Evolutionary conservation across 495 filamentous ascomycete genomes (phyloP).

Genomic region (Collariella sp.): DNA sequence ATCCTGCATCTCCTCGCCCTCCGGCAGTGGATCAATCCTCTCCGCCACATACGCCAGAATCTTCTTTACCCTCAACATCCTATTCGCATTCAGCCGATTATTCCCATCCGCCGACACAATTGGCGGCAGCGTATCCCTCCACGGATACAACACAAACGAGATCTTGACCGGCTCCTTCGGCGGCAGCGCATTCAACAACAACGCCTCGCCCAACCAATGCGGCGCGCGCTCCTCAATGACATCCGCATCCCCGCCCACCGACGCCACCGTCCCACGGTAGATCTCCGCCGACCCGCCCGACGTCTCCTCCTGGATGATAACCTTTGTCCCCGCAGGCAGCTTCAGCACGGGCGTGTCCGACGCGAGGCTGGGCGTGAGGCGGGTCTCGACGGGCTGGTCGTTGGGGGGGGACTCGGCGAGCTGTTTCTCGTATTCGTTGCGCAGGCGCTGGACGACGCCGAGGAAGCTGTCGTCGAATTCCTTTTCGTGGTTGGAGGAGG

Average conservation of each 20-base stretch:
- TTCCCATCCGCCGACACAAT: constrained; percentile 62
- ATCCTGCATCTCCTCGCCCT: constrained; percentile 43
- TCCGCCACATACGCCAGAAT: constrained; percentile 90
- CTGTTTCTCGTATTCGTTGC: constrained; percentile 65
- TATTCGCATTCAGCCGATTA: constrained; percentile 86
- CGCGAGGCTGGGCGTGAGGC: constrained; percentile 66
- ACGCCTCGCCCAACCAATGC: constrained; percentile 85
- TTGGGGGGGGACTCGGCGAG: constrained; percentile 47
- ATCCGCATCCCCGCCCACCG: constrained; percentile 68
- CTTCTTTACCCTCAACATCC: constrained; percentile 93
- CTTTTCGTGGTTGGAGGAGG: constrained; percentile 71
- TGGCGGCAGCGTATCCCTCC: constrained; percentile 63
- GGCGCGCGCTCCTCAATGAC: constrained; percentile 76
- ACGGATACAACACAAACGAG: constrained; percentile 82
- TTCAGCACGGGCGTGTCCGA: constrained; percentile 81
- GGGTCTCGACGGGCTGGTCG: constrained; percentile 48
- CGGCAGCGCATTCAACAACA: constrained; percentile 76
- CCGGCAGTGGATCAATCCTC: constrained; percentile 60
- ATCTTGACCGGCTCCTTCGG: constrained; percentile 90
- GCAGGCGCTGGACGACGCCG: constrained; percentile 71
- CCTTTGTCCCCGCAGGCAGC: constrained; percentile 66
- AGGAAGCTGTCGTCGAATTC: constrained; percentile 74
- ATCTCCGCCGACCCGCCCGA: constrained; percentile 87
- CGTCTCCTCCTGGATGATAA: constrained; percentile 93
- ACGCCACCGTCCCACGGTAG: constrained; percentile 77